These are phyloP conservation scores for Penicillium sp. DNA, from an alignment of 2,329 filamentous ascomycete genomes.

Conservation along the genomic window DNA sequence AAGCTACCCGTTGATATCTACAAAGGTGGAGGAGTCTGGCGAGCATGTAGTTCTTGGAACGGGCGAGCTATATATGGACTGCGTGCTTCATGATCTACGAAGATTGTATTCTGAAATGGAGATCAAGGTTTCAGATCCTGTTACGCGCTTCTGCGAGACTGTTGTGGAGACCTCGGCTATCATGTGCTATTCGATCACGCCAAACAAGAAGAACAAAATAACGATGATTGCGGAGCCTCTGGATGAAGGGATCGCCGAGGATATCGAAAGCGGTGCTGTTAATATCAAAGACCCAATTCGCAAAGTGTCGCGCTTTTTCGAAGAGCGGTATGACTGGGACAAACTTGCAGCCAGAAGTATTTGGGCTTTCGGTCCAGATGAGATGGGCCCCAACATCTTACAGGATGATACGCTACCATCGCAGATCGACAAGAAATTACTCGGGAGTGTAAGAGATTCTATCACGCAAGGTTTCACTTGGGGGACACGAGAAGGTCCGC, in stretches of 20 bases:
- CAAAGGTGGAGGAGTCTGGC: conserved; percentile 95
- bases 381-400: conserved; percentile 86
- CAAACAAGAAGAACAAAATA: conserved; percentile 98
- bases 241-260: conserved; percentile 85
- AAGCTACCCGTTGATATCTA: conserved; percentile 88
- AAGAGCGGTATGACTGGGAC: conserved; percentile 95
- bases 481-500: conserved; percentile 90
- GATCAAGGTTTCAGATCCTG: conserved; percentile 94
- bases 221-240: conserved; percentile 96
- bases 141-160: conserved; percentile 95
- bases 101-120: conserved; percentile 98
- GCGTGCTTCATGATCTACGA: conserved; percentile 86
- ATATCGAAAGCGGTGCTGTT: conserved; percentile 84
- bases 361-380: conserved; percentile 96
- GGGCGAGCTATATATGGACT: conserved; percentile 98
- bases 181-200: conserved; percentile 94
- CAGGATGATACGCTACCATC: conserved; percentile 96
- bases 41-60: conserved; percentile 93
- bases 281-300: conserved; percentile 86
- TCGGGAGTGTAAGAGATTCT: conserved; percentile 79
- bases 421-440: conserved; percentile 85
- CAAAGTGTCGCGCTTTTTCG: conserved; percentile 91
- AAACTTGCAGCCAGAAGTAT: conserved; percentile 87
- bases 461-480: conserved; percentile 94
- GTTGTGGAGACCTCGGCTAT: conserved; percentile 95